Base-by-base conservation (phyloP, 371 early-diverging fungal genomes). In the Rhizopus delemar region DNA sequence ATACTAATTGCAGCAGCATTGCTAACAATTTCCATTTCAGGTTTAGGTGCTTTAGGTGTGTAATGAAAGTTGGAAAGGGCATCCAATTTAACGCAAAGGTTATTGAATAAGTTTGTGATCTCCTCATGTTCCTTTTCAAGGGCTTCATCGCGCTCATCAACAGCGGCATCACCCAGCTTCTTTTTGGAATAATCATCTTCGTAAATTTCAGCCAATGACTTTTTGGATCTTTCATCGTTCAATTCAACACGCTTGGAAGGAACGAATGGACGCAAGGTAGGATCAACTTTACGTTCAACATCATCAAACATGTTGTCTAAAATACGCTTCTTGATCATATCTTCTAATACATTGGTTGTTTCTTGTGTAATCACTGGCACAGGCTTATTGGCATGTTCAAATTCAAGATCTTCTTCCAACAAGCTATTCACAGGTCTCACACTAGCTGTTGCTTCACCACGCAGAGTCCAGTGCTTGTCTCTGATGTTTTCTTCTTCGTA, bases 361-460 rank as follows among this genome's bases (percentile, higher is more conserved):
- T 96, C 95, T 68, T 94, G 92, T 0, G 98, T 97, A 49, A 96
- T 89, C 12, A 96, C 90, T 5, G 98, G 98, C 0, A 94, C 94
- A 13, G 98, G 95, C 80, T 87, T 93, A 58, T 86, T 81, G 36
- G 89, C 91, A 56, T 88, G 85, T 59, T 97, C 98, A 69, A 94
- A 90, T 54, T 96, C 97, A 7, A 98, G 74, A 59, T 93, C 90
- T 71, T 97, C 95, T 67, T 93, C 96, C 48, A 98, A 76, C 60
- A 98, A 77, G 75, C 95, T 93, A 82, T 98, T 92, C 46, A 90
- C 60, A 2, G 98, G 98, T 45, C 98, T 85, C n/a, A 73, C 76
- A 31, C 82, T 85, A 8, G 91, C 83, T 33, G 70, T 66, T 5
- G 87, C 86, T 74, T 98, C 98, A 62, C 98, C 98, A 13, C 56